A percentile compares a stretch with the other conserved stretches of the same genome.
Evolutionary conservation across 352 stramenopile genomes (phyloP).

Genomic region (Phytophthora citricola): DNA sequence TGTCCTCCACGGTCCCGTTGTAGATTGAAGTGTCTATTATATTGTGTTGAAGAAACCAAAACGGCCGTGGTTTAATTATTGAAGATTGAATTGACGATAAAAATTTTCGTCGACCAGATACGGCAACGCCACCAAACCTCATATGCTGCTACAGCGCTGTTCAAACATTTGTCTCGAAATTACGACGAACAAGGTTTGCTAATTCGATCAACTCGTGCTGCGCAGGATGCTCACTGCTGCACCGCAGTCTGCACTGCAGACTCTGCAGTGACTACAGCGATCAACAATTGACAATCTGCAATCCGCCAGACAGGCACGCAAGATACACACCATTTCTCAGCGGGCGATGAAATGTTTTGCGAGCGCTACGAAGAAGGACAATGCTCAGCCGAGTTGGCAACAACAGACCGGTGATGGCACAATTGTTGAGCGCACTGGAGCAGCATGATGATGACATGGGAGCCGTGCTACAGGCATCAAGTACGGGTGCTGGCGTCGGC

Average conservation of each 20-base stretch:
- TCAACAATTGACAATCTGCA: background rate
- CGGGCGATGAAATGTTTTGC: background rate
- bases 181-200: background rate
- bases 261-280: no score
- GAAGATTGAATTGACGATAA: no score
- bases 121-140: no score
- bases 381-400: no score
- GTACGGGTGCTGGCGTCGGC: background rate
- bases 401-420: background rate
- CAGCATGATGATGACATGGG: conserved; percentile 12
- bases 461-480: conserved; percentile 7
- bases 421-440: background rate
- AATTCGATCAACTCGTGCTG: background rate
- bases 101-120: no score
- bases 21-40: no score
- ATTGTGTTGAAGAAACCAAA: no score
- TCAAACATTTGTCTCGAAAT: no score
- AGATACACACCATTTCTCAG: conserved; percentile 19
- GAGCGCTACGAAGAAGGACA: background rate
- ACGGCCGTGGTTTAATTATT: no score
- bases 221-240: no score
- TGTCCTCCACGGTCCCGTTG: background rate
- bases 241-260: no score
- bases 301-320: conserved; percentile 14
- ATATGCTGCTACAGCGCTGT: no score